Conservation (phyloP, 345 rosid species). For the Aquilaria malaccensis region DNA sequence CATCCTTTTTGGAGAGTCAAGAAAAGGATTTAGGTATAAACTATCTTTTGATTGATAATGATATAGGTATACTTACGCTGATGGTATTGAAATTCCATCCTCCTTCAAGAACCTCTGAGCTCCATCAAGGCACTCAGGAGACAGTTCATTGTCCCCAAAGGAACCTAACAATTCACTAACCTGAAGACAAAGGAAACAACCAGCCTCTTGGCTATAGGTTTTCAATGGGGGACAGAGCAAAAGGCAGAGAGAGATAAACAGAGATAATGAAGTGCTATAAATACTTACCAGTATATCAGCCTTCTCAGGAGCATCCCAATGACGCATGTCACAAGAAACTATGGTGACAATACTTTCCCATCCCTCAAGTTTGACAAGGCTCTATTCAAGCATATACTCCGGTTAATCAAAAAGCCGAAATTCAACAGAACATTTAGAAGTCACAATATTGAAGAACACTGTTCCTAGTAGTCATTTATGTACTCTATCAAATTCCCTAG, state of each 20-base stretch:
- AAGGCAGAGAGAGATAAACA: conserved; percentile 1
- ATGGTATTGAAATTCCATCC: conserved; percentile 96
- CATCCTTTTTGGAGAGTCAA: too few relatives aligned
- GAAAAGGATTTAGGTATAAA: background rate
- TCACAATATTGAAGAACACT: conserved; percentile 1
- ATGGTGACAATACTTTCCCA: conserved; percentile 84
- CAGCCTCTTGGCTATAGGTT: too few relatives aligned
- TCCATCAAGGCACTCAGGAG: conserved; percentile 99
- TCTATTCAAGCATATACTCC: conserved; percentile 36
- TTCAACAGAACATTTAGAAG: conserved; percentile 9
- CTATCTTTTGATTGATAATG: too few relatives aligned
- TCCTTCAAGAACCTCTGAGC: conserved; percentile 91
- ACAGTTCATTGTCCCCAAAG: conserved; percentile 98
- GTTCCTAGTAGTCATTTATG: background rate
- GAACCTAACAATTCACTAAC: conserved; percentile 95
- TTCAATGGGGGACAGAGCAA: background rate
- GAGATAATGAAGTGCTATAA: background rate
- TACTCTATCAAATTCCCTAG: background rate
- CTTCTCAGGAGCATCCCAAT: conserved; percentile 90
- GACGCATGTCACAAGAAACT: conserved; percentile 94
- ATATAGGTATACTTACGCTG: conserved; percentile 57
- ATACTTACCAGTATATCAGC: conserved; percentile 84
- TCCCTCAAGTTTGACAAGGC: conserved; percentile 84
- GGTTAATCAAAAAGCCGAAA: conserved; percentile 8
- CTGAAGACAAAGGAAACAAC: conserved; percentile 27